Base-by-base conservation (phyloP, 2,329 filamentous ascomycete genomes). In the Ascochyta viciae-villosae region DNA sequence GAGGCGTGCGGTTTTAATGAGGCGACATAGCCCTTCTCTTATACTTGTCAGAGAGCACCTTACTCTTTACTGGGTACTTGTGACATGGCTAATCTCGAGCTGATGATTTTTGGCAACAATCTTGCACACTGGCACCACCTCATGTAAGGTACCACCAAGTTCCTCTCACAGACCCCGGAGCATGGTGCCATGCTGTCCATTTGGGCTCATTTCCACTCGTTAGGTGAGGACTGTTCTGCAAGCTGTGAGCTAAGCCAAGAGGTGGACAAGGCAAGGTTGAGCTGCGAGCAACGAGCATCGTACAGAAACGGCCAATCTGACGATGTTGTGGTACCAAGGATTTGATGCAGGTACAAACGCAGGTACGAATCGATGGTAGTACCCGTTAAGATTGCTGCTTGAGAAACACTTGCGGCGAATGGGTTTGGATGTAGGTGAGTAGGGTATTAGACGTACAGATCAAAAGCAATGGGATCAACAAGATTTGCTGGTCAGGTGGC, bases 341-440 rank as follows among this genome's bases (percentile, higher is more conserved):
- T 10, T 56, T 45, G 41, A 61, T 40, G 55, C 58, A 64, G 60
- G 56, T 61, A 67, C 60, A 65, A 41, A 52, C 9, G 24, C 43
- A 48, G 37, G 53, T 47, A 46, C 53, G 33, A 51, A 19, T 48
- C 22, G 26, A 42, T 38, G 38, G 47, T 47, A 24, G 50, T 54
- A 66, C 49, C 65, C 62, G 56, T 40, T 9, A 26, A 46, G 51
- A 55, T 46, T 50, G 24, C 29, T 27, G n/a, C 22, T 51, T 61
- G 53, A 39, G 54, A 44, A 61, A 62, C 51, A 24, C 19, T 16
- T 10, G 19, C 26, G 16, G 16, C 43, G 27, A 57, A 53, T 57
- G 24, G 35, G 24, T n/a, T 34, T 16, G 13, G 19, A 6, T 15
- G 15, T 10, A 2, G 3, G 44, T 4, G 19, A 23, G 5, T 37